Conservation (phyloP, 495 filamentous ascomycete species). For the Lepidopterella palustris region DNA sequence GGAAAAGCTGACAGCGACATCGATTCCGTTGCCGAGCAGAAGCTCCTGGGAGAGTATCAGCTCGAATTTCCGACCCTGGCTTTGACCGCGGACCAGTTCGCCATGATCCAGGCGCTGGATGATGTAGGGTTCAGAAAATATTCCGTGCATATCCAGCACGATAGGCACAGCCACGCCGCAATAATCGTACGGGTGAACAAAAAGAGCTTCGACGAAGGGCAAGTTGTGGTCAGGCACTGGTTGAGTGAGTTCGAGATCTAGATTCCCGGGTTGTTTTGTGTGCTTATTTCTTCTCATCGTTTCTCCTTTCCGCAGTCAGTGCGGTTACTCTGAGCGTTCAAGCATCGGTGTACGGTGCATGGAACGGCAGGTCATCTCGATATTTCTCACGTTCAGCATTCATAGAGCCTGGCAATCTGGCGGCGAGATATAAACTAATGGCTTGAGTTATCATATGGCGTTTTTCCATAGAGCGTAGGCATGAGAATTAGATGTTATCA, state of each 20-base stretch:
- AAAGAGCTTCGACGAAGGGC: conserved; percentile 64
- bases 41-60: conserved; percentile 4
- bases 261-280: background rate
- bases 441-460: no score
- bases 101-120: conserved; percentile 73
- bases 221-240: conserved; percentile 76
- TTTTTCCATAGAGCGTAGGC: no score
- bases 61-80: conserved; percentile 61
- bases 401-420: no score
- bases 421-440: no score
- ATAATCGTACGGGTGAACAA: conserved; percentile 71
- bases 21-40: conserved; percentile 2
- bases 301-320: background rate
- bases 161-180: conserved; percentile 75
- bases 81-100: conserved; percentile 70
- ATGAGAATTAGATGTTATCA: no score
- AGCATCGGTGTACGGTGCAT: conserved; percentile 5
- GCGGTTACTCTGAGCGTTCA: background rate
- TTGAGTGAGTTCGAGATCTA: conserved; percentile 65
- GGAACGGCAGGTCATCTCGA: no score
- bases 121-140: conserved; percentile 71
- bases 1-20: background rate
- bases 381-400: no score
- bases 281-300: background rate
- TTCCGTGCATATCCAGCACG: conserved; percentile 78